Conservation (phyloP, 495 filamentous ascomycete genomes). For the Trichoderma virens region DNA sequence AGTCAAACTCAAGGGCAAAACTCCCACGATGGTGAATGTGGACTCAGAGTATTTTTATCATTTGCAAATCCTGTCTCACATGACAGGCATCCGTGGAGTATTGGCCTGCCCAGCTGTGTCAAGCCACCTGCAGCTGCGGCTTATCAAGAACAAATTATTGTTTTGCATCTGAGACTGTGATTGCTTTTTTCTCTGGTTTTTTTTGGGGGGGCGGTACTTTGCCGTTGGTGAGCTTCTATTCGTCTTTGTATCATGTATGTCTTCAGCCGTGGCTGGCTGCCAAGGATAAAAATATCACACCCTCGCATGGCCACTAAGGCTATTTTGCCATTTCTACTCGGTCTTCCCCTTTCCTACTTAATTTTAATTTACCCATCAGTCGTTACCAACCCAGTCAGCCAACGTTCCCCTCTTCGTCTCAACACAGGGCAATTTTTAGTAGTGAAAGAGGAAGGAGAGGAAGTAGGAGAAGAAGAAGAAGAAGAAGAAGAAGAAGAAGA, state of each 20-base stretch:
- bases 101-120: background rate
- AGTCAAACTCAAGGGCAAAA: background rate
- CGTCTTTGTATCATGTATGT: slow-evolving; percentile 7
- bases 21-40: background rate
- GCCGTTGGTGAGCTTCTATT: too few relatives aligned
- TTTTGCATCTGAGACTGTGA: slow-evolving; percentile 4
- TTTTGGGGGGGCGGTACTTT: too few relatives aligned
- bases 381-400: background rate
- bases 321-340: background rate
- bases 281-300: background rate
- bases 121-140: slow-evolving; percentile 1
- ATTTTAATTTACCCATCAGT: background rate
- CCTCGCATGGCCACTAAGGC: background rate
- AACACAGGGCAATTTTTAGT: background rate
- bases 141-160: background rate
- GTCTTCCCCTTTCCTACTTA: background rate
- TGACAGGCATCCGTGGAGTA: background rate
- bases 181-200: slow-evolving; percentile 7
- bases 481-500: background rate
- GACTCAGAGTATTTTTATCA: background rate
- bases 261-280: background rate
- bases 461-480: background rate
- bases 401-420: background rate
- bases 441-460: background rate
- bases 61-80: background rate